Evolutionary conservation across 1,284 basidiomycete species (phyloP), one percentile per base, ranked within the genome.

Genomic region (Porogramme epimiltina): DNA sequence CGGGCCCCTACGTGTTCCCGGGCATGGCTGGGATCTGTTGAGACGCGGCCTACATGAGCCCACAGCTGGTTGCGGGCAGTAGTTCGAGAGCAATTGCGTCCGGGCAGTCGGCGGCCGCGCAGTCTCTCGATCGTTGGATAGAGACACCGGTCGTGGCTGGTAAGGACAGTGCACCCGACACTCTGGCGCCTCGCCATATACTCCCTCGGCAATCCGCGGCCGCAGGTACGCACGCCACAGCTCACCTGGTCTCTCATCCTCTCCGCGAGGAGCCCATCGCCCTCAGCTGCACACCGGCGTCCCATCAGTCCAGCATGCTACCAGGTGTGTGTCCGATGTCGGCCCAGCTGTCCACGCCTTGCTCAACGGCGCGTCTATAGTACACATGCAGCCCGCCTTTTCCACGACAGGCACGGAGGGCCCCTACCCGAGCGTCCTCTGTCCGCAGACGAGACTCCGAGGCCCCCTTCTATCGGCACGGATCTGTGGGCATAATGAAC

Each of bases 401-500:
- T 59, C 54, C 54, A 50, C 57, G 57, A 49, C 47, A 37, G 37
- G 42, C 47, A 50, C 57, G 51, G 57, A 55, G 47, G 15, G 26
- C 45, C 24, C 33, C 41, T 46, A 44, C 31, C 24, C 26, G 42
- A 40, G 48, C 45, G 49, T 51, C 47, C 34, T 24, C n/a, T 31
- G 13, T 31, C 28, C 28, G 13, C 6, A 13, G 28, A 31, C 13
- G 28, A 31, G 39, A 23, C 26, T 44, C 19, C 33, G n/a, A 23
- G 39, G 36, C 28, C 8, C 28, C 28, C 28, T 54, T 56, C 49
- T 54, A 59, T 59, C 54, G 42, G 51, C 43, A 33, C 44, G 45
- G 57, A 59, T 59, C 54, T 59, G 45, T 34, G 18, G n/a, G 18
- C 40, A 44, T 49, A 55, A 59, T 59, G 49, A 31, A 53, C 38